Evolutionary conservation across 139 green algal genomes (phyloP), one percentile per base, ranked within the genome.

Genomic region (Chlamydomonas incerta): DNA sequence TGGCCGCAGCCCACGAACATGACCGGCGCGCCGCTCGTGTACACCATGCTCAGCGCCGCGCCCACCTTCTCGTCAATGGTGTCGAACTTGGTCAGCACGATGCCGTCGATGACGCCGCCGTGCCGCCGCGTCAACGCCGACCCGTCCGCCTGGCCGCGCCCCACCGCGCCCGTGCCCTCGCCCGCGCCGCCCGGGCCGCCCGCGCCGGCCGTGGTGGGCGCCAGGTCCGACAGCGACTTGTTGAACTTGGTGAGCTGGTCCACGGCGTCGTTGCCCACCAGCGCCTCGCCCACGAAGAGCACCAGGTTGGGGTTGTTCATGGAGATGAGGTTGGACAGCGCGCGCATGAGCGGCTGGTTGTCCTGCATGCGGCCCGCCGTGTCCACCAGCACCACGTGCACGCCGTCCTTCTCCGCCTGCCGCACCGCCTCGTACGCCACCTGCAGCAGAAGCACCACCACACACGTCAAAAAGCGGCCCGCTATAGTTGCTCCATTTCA

Each of bases 41-140:
- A 99, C 83, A 99, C 97, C 98, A 99, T 99, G 74, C 92, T 97
- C 69, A 99, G 90, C 4, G 97, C 97, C 14, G 98, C 98, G 26
- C 98, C 98, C n/a, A 98, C 96, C 93, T 99, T 99, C 82, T 99
- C 96, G 83, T 99, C 98, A 83, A 99, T 98, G 26, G 98, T 99
- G 91, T 99, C 98, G 76, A 99, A 99, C 93, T 99, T 99, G 79
- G 96, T 97, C n/a, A 98, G 90, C 50, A 98, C 84, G 72, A 98
- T 98, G 86, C 96, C 96, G 68, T 98, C 96, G 47, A 98, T 97
- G 28, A 91, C 66, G 37, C 87, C 90, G 47, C 79, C 67, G 35
- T 68, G 79, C 47, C 66, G 50, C 55, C 65, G 62, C 28, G 33
- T 52, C 65, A 75, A 28, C 46, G 57, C 62, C 23, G 72, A 47